Conservation (phyloP, 352 stramenopile species). For the Phytophthora syringae region DNA sequence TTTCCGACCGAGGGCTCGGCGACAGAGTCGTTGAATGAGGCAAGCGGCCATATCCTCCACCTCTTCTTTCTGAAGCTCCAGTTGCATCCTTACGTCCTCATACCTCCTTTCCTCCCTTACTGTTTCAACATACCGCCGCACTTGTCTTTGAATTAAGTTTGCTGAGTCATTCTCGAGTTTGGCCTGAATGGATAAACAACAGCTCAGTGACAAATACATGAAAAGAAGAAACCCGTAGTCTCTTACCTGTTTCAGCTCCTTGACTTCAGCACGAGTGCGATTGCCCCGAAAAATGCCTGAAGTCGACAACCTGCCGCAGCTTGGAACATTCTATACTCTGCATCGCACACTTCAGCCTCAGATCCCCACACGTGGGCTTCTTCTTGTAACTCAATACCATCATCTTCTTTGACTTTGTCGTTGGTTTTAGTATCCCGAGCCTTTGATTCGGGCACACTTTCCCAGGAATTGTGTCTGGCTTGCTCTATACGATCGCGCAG, state of each 20-base stretch:
- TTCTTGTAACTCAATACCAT: constrained; percentile 33
- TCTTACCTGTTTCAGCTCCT: constrained; percentile 34
- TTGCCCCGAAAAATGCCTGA: constrained; percentile 43
- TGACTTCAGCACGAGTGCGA: constrained; percentile 32
- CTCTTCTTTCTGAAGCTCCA: constrained; percentile 40
- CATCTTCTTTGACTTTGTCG: constrained; percentile 10
- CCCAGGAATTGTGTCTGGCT: constrained; percentile 33
- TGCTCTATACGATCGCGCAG: constrained; percentile 41
- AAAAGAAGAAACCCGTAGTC: neutral
- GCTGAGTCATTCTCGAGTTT: constrained; percentile 32
- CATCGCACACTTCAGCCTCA: constrained; percentile 17
- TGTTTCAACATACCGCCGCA: constrained; percentile 24
- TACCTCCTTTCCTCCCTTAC: constrained; percentile 1
- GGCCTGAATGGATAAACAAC: constrained; percentile 5
- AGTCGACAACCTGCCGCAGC: constrained; percentile 35
- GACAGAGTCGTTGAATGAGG: constrained; percentile 49
- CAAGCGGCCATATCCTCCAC: constrained; percentile 51
- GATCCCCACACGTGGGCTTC: constrained; percentile 26
- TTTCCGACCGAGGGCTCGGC: constrained; percentile 14
- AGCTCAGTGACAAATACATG: neutral
- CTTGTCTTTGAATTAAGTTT: constrained; percentile 30
- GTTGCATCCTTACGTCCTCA: constrained; percentile 21
- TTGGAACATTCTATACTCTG: constrained; percentile 34
- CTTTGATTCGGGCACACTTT: constrained; percentile 14
- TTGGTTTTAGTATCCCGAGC: too few species aligned